Evolutionary conservation across 2,329 filamentous ascomycete species (phyloP).

Genomic region (Aspergillus texensis): DNA sequence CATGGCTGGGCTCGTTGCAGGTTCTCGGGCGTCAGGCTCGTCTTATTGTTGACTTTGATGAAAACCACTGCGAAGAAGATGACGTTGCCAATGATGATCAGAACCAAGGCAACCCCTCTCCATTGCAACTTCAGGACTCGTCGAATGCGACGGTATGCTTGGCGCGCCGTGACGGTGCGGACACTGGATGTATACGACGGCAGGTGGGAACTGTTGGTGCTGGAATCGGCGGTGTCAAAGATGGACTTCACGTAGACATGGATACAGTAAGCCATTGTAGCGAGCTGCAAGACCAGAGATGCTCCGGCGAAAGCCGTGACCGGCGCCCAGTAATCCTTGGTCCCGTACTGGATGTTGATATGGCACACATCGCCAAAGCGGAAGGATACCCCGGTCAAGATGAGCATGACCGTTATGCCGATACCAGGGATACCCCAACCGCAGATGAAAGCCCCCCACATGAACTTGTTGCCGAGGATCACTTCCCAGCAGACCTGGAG

Average conservation of each 20-base stretch:
- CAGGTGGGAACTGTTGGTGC: slow-evolving; percentile 68
- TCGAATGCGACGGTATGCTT: slow-evolving; percentile 83
- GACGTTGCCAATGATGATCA: slow-evolving; percentile 87
- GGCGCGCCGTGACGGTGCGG: slow-evolving; percentile 77
- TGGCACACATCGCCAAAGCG: slow-evolving; percentile 91
- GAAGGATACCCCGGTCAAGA: slow-evolving; percentile 89
- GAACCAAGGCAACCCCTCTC: slow-evolving; percentile 86
- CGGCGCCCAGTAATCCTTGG: slow-evolving; percentile 88
- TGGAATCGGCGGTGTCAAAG: slow-evolving; percentile 69
- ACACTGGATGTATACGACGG: slow-evolving; percentile 77
- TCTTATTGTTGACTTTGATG: slow-evolving; percentile 78
- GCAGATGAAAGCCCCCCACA: slow-evolving; percentile 76
- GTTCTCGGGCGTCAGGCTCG: slow-evolving; percentile 59
- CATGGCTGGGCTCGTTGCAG: slow-evolving; percentile 63
- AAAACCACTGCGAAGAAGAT: slow-evolving; percentile 94
- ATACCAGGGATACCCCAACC: slow-evolving; percentile 84
- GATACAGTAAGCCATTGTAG: slow-evolving; percentile 88
- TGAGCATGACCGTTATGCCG: slow-evolving; percentile 74
- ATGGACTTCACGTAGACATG: slow-evolving; percentile 90
- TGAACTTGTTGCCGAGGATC: slow-evolving; percentile 83
- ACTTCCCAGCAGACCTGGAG: slow-evolving; percentile 98
- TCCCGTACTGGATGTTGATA: slow-evolving; percentile 84
- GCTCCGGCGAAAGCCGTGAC: slow-evolving; percentile 75
- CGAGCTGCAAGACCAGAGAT: slow-evolving; percentile 78
- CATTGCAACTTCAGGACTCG: slow-evolving; percentile 91